Conservation (phyloP, 208 protist genomes). For the Kentomonas sorsogonicus region DNA sequence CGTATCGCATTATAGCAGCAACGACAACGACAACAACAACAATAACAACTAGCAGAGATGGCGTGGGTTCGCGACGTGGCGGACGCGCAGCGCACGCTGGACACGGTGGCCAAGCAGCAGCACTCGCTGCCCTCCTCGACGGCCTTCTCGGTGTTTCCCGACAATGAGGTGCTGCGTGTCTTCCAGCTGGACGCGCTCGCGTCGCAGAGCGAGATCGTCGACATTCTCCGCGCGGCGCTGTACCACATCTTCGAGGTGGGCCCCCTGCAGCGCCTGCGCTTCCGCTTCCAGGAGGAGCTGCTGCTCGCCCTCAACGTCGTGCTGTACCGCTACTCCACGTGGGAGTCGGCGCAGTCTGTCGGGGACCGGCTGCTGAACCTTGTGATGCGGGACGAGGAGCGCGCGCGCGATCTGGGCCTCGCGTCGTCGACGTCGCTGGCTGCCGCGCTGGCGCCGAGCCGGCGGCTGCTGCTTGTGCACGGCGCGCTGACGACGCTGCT, state of each 20-base stretch:
- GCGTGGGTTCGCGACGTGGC: constrained; percentile 54
- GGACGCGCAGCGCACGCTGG: constrained; percentile 59
- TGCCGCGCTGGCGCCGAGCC: constrained; percentile 56
- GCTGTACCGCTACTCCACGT: constrained; percentile 72
- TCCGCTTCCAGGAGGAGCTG: constrained; percentile 79
- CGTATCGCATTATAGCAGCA: constrained; percentile 4
- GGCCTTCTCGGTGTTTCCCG: constrained; percentile 65
- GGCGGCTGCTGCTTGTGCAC: constrained; percentile 62
- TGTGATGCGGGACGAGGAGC: constrained; percentile 71
- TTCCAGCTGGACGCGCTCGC: constrained; percentile 74
- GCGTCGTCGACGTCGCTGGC: constrained; percentile 42
- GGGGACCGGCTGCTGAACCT: constrained; percentile 84
- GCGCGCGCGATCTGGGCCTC: constrained; percentile 39
- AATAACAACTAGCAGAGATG: constrained; percentile 24
- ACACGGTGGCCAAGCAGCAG: constrained; percentile 82
- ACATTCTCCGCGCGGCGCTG: constrained; percentile 65
- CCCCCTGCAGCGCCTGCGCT: constrained; percentile 56
- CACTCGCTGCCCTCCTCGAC: constrained; percentile 47
- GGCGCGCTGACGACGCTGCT: constrained; percentile 58
- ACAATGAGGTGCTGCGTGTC: constrained; percentile 73
- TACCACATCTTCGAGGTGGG: constrained; percentile 66
- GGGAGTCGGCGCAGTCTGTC: constrained; percentile 60
- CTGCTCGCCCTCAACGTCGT: constrained; percentile 50
- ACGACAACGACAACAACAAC: not conserved
- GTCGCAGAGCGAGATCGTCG: constrained; percentile 67